A percentile compares a stretch with the other conserved stretches of the same genome.
Evolutionary conservation across 2,329 filamentous ascomycete species (phyloP).

Genomic region (Fusarium citri): DNA sequence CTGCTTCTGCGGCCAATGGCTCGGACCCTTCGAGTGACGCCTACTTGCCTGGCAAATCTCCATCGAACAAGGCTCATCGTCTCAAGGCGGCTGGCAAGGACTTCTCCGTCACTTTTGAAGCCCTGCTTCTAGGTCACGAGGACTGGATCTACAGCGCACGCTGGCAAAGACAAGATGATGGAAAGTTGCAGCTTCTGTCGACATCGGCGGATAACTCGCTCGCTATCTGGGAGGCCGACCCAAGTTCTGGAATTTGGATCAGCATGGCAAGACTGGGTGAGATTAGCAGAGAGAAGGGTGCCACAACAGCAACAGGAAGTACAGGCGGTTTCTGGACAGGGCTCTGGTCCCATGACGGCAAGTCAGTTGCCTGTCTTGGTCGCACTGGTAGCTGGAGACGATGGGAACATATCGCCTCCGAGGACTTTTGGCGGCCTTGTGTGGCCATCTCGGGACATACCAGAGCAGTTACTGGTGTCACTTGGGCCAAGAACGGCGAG

Average conservation of each 20-base stretch:
- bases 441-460: constrained; percentile 88
- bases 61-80: constrained; percentile 90
- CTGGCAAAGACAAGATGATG: constrained; percentile 70
- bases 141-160: constrained; percentile 96
- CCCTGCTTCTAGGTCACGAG: constrained; percentile 91
- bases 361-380: constrained; percentile 82
- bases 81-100: constrained; percentile 71
- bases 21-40: constrained; percentile 69
- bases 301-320: constrained; percentile 95
- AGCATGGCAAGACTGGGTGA: constrained; percentile 88
- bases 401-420: constrained; percentile 74
- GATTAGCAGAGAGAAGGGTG: constrained; percentile 93
- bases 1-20: constrained; percentile 63
- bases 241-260: constrained; percentile 88
- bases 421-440: constrained; percentile 79
- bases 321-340: constrained; percentile 97
- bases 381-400: constrained; percentile 93
- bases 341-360: constrained; percentile 85
- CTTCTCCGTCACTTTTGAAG: constrained; percentile 91
- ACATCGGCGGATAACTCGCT: constrained; percentile 96
- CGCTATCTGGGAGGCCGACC: constrained; percentile 90
- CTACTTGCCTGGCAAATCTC: constrained; percentile 73
- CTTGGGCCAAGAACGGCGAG: constrained; percentile 84
- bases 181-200: constrained; percentile 79
- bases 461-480: constrained; percentile 80